A percentile compares a stretch with the other conserved stretches of the same genome.
Evolutionary conservation across 75 land plant species (phyloP).

Genomic region (Cunninghamia lanceolata): DNA sequence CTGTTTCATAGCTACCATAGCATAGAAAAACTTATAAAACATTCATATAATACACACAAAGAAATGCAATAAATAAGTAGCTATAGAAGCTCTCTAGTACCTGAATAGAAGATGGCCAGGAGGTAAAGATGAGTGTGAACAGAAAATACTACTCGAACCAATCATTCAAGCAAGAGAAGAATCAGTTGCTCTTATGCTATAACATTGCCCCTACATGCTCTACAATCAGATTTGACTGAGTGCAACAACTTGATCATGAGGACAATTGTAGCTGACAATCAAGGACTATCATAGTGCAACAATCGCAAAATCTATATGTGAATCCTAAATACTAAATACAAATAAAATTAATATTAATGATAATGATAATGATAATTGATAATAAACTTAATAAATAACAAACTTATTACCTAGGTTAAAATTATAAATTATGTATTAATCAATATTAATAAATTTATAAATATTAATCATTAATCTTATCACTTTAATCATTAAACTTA

Average conservation of each 20-base stretch:
- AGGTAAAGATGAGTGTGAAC: background rate
- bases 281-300: background rate
- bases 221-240: background rate
- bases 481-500: too few species aligned
- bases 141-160: background rate
- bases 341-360: too few species aligned
- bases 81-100: background rate
- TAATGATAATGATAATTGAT: too few species aligned
- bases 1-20: background rate
- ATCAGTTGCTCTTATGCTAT: background rate
- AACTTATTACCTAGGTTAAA: too few species aligned
- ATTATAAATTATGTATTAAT: too few species aligned
- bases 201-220: background rate
- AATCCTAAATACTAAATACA: too few species aligned
- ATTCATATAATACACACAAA: background rate
- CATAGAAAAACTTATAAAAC: background rate
- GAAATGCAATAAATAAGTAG: background rate
- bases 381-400: too few species aligned
- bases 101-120: background rate
- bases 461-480: too few species aligned
- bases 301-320: background rate
- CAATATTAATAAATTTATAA: too few species aligned
- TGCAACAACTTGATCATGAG: background rate
- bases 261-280: background rate
- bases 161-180: background rate